Evolutionary conservation across 805 yeast genomes (phyloP).

Genomic region (Novakomyces olei): DNA sequence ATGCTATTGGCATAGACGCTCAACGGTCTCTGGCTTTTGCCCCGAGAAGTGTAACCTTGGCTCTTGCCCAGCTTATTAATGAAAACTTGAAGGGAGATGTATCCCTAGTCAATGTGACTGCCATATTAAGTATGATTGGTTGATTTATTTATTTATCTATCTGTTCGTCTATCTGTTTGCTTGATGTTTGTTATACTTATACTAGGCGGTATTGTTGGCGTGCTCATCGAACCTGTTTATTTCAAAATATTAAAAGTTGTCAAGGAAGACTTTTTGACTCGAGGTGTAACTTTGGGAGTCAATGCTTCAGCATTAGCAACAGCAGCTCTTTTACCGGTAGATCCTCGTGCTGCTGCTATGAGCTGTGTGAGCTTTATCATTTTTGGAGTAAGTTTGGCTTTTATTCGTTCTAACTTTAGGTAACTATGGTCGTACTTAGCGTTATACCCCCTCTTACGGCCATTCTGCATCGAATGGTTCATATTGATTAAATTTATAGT

Average conservation of each 20-base stretch:
- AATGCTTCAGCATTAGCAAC: slow-evolving; percentile 72
- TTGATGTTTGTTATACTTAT: too few species aligned
- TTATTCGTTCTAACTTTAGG: too few species aligned
- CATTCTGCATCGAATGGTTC: too few species aligned
- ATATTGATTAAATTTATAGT: too few species aligned
- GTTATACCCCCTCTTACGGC: too few species aligned
- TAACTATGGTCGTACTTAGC: too few species aligned
- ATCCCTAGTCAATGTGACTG: slow-evolving; percentile 55
- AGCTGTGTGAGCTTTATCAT: slow-evolving; percentile 47
- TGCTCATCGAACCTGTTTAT: slow-evolving; percentile 37
- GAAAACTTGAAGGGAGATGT: slow-evolving; percentile 44
- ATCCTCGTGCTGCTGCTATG: slow-evolving; percentile 65
- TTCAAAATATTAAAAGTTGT: slow-evolving; percentile 27
- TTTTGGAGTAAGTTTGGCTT: slow-evolving; percentile 55
- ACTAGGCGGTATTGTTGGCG: slow-evolving; percentile 61
- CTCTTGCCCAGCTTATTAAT: slow-evolving; percentile 56
- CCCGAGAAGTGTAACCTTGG: slow-evolving; percentile 59
- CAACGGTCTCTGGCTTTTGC: slow-evolving; percentile 48
- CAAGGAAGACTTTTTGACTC: slow-evolving; percentile 43
- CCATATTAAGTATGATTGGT: too few species aligned
- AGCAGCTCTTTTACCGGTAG: slow-evolving; percentile 43
- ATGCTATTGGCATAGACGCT: slow-evolving; percentile 39
- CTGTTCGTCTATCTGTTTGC: too few species aligned
- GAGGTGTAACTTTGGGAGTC: slow-evolving; percentile 57
- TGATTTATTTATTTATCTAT: too few species aligned